Evolutionary conservation across 345 rosid species (phyloP), one percentile per base, ranked within the genome.

Genomic region (Adansonia digitata): DNA sequence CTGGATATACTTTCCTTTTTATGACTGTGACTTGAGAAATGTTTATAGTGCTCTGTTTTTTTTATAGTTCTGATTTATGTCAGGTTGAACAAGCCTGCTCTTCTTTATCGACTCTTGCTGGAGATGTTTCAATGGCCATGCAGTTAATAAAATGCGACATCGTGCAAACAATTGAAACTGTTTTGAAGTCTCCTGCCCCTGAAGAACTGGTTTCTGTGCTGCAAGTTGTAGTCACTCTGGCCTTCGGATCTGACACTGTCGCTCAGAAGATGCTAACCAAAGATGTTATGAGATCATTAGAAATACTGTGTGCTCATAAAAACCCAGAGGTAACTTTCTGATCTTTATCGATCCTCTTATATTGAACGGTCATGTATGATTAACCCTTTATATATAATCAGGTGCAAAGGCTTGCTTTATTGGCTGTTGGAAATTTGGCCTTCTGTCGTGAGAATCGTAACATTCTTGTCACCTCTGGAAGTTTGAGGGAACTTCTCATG

Each of bases 21-120:
- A 59, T 35, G 53, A 55, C n/a, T n/a, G 60, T 17, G 69, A 62
- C 39, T 5, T 15, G 15, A 14, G 26, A 49, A 22, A 63, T 64
- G 31, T 72, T 27, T 46, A 42, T 46, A 48, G 35, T 74, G 81
- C 70, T 51, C 81, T 31, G 24, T 72, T 74, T 48, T 60, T 71
- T 42, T 60, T 8, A 22, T 53, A 69, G 10, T 79, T 82, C 63
- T 74, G 29, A n/a, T 82, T 8, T 79, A 42, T 86, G 66, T 77
- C 84, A 95, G 99, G 97, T 95, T 73, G 89, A 93, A 82, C 94
- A 95, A 87, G 99, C 99, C 72, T 93, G 98, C 77, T 93, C 86
- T 78, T 94, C 97, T 71, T 85, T 96, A 76, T 96, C 98, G 57
- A 83, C 93, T 81, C 97, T 96, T 80, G 90, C 98, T 75, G 91